Percentiles rank a stretch among this genome's conserved stretches.
Conservation (phyloP, 257 asterid species). For the Datura wrightii region DNA sequence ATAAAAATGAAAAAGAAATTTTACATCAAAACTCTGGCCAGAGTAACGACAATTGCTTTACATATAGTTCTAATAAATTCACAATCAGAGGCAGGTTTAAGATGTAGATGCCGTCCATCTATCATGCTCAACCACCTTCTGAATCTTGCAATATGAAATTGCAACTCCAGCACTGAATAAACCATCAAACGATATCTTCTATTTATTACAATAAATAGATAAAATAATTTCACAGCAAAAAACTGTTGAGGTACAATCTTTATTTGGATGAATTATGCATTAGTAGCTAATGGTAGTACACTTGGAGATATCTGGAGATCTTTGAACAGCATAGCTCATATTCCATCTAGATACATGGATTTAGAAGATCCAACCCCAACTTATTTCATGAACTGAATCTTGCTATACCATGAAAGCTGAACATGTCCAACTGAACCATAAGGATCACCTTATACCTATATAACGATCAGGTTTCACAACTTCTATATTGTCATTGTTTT, state of each 20-base stretch:
- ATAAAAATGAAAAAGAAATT: neutral
- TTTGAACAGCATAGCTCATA: neutral
- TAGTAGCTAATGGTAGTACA: neutral
- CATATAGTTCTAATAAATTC: neutral
- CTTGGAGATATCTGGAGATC: neutral
- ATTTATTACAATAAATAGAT: neutral
- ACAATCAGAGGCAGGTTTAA: neutral
- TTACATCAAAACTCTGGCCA: constrained; percentile 1
- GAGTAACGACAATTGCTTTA: neutral
- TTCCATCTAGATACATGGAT: neutral
- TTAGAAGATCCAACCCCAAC: neutral
- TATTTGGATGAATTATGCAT: constrained; percentile 1
- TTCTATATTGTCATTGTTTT: neutral
- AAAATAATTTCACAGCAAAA: neutral
- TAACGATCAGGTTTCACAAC: neutral
- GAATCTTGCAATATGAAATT: neutral
- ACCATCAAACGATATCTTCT: neutral
- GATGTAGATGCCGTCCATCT: constrained; percentile 10
- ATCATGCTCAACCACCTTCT: constrained; percentile 19
- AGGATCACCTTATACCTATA: neutral
- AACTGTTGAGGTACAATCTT: neutral
- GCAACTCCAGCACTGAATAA: neutral
- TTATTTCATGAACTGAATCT: neutral
- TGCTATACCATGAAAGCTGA: neutral
- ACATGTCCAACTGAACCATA: neutral